Evolutionary conservation across 1,284 basidiomycete genomes (phyloP).

Genomic region (Rhizoctonia solani): DNA sequence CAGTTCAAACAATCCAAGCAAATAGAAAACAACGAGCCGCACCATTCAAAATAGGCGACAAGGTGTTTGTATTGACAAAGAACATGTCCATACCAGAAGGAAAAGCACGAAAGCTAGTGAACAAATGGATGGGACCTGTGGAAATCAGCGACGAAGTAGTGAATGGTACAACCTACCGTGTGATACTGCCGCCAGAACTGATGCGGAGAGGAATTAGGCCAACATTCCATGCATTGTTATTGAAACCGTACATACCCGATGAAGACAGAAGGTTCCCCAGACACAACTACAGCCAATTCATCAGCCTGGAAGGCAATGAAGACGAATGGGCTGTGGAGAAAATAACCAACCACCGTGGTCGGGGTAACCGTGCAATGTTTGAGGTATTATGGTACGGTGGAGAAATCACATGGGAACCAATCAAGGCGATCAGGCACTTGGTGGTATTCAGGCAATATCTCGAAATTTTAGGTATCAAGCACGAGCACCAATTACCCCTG

Average conservation of each 20-base stretch:
- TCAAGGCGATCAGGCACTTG: background rate
- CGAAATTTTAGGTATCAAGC: conserved; percentile 12
- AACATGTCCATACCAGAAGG: background rate
- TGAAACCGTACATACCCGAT: conserved; percentile 28
- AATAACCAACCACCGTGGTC: conserved; percentile 15
- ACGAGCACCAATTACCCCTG: background rate
- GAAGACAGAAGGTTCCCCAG: conserved; percentile 32
- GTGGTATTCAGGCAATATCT: background rate
- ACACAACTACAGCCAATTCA: background rate
- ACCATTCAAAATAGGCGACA: background rate
- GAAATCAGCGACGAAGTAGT: background rate
- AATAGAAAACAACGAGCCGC: background rate
- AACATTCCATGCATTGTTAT: conserved; percentile 31
- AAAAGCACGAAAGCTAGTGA: conserved; percentile 4
- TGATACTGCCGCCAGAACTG: conserved; percentile 30
- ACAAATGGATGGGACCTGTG: conserved; percentile 35
- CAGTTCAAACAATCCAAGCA: background rate
- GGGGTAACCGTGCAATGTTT: background rate
- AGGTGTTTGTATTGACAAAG: background rate
- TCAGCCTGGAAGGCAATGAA: conserved; percentile 7
- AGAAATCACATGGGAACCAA: conserved; percentile 9
- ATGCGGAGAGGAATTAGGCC: conserved; percentile 10
- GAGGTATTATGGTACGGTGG: background rate
- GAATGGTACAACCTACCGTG: background rate
- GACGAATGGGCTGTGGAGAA: conserved; percentile 7